A percentile compares a stretch with the other conserved stretches of the same genome.
These are phyloP conservation scores for Neltuma alba DNA, from an alignment of 306 rosid genomes.

Conservation along the genomic window DNA sequence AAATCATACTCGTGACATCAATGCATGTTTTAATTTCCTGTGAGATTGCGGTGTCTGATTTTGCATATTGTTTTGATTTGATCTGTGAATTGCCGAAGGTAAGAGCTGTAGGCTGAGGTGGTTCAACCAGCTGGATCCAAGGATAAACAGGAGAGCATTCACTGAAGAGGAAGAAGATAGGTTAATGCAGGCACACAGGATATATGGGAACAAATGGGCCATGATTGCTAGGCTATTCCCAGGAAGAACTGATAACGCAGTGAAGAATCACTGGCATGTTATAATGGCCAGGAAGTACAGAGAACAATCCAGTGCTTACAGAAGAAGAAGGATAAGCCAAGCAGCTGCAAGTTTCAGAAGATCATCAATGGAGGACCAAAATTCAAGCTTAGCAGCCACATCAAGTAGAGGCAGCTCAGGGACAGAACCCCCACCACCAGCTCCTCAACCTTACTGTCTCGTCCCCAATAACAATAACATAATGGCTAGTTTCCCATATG, in stretches of 20 bases:
- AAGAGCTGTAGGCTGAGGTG: constrained; percentile 96
- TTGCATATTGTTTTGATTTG: not conserved
- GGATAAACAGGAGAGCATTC: constrained; percentile 88
- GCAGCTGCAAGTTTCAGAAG: constrained; percentile 51
- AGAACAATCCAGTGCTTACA: constrained; percentile 86
- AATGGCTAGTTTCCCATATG: constrained; percentile 43
- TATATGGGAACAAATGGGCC: constrained; percentile 99
- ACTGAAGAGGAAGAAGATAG: constrained; percentile 94
- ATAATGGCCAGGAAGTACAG: constrained; percentile 95
- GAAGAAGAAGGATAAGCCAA: constrained; percentile 80
- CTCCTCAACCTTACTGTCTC: constrained; percentile 37
- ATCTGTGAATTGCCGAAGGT: constrained; percentile 53
- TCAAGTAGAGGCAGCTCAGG: constrained; percentile 32
- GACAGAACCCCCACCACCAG: constrained; percentile 31
- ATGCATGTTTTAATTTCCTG: not conserved
- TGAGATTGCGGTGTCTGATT: not conserved
- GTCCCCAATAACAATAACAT: not conserved
- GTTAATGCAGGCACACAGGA: constrained; percentile 92
- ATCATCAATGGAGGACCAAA: constrained; percentile 58
- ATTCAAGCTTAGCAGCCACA: constrained; percentile 30
- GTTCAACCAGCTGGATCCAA: constrained; percentile 99
- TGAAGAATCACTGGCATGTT: constrained; percentile 99
- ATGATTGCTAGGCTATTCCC: constrained; percentile 98
- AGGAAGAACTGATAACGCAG: constrained; percentile 96
- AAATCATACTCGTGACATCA: not conserved